Conservation (phyloP, 2,329 filamentous ascomycete species). For the Dothistroma pini region DNA sequence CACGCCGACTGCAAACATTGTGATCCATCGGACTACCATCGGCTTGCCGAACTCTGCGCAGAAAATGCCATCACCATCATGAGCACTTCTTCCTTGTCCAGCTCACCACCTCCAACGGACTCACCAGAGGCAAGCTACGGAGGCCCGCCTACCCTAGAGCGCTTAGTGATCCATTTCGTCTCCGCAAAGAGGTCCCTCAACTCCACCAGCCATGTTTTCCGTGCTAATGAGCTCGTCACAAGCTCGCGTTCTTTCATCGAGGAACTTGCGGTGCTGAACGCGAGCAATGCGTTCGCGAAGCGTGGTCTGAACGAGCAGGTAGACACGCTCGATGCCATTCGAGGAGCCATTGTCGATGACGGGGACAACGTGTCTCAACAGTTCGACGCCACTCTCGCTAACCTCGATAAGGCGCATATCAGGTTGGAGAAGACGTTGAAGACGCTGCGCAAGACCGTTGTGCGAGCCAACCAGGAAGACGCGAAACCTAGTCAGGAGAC, state of each 20-base stretch:
- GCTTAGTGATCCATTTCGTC: slow-evolving; percentile 77
- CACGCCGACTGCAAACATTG: not conserved
- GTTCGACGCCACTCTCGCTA: slow-evolving; percentile 38
- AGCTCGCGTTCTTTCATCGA: slow-evolving; percentile 72
- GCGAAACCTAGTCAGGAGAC: not conserved
- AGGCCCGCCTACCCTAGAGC: slow-evolving; percentile 58
- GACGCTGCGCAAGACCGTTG: slow-evolving; percentile 59
- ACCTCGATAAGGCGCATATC: slow-evolving; percentile 62
- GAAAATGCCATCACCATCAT: slow-evolving; percentile 1
- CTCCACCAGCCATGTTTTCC: slow-evolving; percentile 73
- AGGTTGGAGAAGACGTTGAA: slow-evolving; percentile 64
- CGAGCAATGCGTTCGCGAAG: slow-evolving; percentile 44
- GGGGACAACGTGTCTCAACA: slow-evolving; percentile 42
- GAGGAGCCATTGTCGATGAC: slow-evolving; percentile 42
- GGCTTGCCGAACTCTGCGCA: not conserved
- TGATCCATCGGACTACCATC: not conserved
- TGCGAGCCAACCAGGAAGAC: slow-evolving; percentile 61
- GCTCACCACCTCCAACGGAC: slow-evolving; percentile 36
- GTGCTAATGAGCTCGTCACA: slow-evolving; percentile 81
- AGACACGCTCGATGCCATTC: slow-evolving; percentile 42
- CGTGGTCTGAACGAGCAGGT: slow-evolving; percentile 45
- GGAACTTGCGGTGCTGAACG: slow-evolving; percentile 68
- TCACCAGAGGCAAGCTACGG: slow-evolving; percentile 42
- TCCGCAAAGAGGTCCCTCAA: slow-evolving; percentile 83
- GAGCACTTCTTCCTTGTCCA: slow-evolving; percentile 22